Percentiles rank a stretch among this genome's conserved stretches.
Evolutionary conservation across 495 filamentous ascomycete genomes (phyloP).

Genomic region (Talaromyces trachyspermus): DNA sequence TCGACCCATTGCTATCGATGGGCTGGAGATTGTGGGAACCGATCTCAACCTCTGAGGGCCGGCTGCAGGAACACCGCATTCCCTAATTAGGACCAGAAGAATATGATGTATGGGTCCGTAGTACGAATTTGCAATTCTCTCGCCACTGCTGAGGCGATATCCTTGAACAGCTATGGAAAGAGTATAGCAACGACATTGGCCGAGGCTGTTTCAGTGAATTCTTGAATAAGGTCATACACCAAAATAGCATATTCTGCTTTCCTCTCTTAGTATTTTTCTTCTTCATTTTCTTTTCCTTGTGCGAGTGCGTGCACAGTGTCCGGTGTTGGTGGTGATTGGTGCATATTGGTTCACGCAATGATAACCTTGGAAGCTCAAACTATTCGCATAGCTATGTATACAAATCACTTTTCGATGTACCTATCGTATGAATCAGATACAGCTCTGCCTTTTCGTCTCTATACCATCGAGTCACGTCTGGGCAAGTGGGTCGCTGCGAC

Average conservation of each 20-base stretch:
- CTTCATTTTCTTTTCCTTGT: no score
- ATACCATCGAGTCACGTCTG: slow-evolving; percentile 1
- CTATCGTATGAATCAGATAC: not conserved
- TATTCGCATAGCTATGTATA: not conserved
- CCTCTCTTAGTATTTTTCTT: no score
- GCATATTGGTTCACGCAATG: no score
- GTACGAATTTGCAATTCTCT: no score
- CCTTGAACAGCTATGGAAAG: not conserved
- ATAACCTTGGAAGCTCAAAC: no score
- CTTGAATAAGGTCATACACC: no score
- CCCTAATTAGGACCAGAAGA: not conserved
- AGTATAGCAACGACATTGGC: not conserved
- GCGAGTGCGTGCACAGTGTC: no score
- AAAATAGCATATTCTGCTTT: no score
- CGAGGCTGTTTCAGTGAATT: no score
- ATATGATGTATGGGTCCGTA: slow-evolving; percentile 6
- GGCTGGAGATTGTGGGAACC: slow-evolving; percentile 5
- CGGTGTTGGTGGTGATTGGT: no score
- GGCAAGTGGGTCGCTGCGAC: not conserved
- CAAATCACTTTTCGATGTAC: not conserved
- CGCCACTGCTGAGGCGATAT: not conserved
- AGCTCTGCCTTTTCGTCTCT: not conserved
- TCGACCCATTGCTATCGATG: slow-evolving; percentile 7
- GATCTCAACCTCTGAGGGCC: slow-evolving; percentile 3
- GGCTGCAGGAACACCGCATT: not conserved